Conservation (phyloP, 2,329 filamentous ascomycete species). For the Dendryphion nanum region DNA sequence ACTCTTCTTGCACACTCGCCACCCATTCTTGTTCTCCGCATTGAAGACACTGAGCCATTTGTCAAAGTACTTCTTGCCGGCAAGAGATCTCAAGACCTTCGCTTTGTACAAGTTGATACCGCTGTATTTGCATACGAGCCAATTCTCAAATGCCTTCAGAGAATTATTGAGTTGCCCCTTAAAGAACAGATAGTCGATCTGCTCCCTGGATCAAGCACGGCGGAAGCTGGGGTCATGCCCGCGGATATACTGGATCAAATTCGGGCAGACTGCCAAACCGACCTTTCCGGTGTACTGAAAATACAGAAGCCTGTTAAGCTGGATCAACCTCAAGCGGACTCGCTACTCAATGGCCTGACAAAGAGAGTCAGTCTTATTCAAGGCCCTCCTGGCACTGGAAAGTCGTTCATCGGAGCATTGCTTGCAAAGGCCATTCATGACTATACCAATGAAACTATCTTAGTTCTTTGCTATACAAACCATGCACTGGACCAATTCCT, state of each 20-base stretch:
- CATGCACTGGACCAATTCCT: conserved; percentile 50
- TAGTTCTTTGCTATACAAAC: conserved; percentile 70
- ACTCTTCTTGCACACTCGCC: conserved; percentile 42
- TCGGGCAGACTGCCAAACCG: conserved; percentile 6
- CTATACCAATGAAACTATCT: conserved; percentile 50
- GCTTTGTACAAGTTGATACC: conserved; percentile 62
- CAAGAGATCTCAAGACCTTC: conserved; percentile 27
- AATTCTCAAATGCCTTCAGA: conserved; percentile 59
- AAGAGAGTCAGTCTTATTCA: conserved; percentile 63
- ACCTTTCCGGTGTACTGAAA: conserved; percentile 19
- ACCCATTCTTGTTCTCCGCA: conserved; percentile 53
- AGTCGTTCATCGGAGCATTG: conserved; percentile 70
- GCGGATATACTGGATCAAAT: conserved; percentile 25
- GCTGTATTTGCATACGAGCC: conserved; percentile 69
- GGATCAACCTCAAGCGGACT: conserved; percentile 56
- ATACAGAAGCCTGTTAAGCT: conserved; percentile 35
- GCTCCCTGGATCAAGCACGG: conserved; percentile 12
- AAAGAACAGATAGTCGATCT: conserved; percentile 51
- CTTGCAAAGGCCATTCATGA: conserved; percentile 57
- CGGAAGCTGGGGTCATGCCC: conserved; percentile 22
- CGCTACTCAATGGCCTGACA: conserved; percentile 55
- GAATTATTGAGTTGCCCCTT: conserved; percentile 56
- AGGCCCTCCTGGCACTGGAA: conserved; percentile 75
- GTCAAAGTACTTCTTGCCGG: conserved; percentile 44
- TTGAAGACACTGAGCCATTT: conserved; percentile 49